A percentile compares a stretch with the other conserved stretches of the same genome.
Conservation (phyloP, 768 basidiomycete genomes). For the Cyclocybe aegerita region DNA sequence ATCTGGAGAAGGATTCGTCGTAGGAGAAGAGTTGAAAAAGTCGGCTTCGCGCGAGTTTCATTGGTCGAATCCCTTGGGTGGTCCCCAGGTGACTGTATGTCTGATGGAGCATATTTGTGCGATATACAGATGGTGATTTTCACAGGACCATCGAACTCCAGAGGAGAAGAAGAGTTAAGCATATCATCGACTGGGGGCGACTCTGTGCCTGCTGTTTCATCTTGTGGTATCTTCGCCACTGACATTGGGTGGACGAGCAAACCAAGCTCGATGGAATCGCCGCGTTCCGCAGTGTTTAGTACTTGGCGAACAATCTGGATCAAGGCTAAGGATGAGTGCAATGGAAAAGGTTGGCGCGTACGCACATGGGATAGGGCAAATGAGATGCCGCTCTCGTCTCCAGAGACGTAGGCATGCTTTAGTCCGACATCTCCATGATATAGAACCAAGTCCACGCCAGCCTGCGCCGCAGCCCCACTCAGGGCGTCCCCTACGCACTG, state of each 20-base stretch:
- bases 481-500: slow-evolving; percentile 89
- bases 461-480: slow-evolving; percentile 79
- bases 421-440: slow-evolving; percentile 88
- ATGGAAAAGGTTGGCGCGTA: slow-evolving; percentile 11
- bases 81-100: slow-evolving; percentile 19
- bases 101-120: slow-evolving; percentile 39
- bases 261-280: slow-evolving; percentile 87
- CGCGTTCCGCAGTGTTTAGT: slow-evolving; percentile 59
- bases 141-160: slow-evolving; percentile 33
- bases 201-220: not conserved
- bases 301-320: slow-evolving; percentile 82
- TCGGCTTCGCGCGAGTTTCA: slow-evolving; percentile 42
- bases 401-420: slow-evolving; percentile 82
- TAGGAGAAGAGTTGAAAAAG: slow-evolving; percentile 50
- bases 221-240: slow-evolving; percentile 6
- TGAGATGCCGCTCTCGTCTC: slow-evolving; percentile 81
- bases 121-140: slow-evolving; percentile 47
- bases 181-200: slow-evolving; percentile 19
- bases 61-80: slow-evolving; percentile 18
- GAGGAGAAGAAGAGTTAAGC: slow-evolving; percentile 16
- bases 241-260: slow-evolving; percentile 46
- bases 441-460: slow-evolving; percentile 86
- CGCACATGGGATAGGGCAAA: slow-evolving; percentile 86
- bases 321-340: slow-evolving; percentile 15
- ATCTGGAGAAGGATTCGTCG: slow-evolving; percentile 61